Percentiles rank a stretch among this genome's conserved stretches.
These are phyloP conservation scores for Helotiales sp. DNA, from an alignment of 2,329 filamentous ascomycete species.

Conservation along the genomic window DNA sequence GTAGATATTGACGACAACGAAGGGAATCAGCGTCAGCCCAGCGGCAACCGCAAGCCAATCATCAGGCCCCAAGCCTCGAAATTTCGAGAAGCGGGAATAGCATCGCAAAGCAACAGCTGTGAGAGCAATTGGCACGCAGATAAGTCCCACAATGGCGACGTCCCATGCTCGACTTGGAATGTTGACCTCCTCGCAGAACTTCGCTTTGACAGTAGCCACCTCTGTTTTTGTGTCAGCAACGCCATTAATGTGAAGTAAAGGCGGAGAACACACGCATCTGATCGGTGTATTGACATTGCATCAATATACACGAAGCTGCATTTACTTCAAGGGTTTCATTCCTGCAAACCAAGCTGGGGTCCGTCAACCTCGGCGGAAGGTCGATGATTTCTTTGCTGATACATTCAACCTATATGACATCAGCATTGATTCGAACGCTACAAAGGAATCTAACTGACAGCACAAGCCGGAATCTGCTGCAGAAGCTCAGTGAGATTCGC, in stretches of 20 bases:
- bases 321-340: constrained; percentile 26
- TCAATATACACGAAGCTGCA: constrained; percentile 20
- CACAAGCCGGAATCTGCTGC: constrained; percentile 19
- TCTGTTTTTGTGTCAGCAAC: constrained; percentile 7
- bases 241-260: no score
- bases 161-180: constrained; percentile 16
- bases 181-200: constrained; percentile 22
- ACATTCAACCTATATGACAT: constrained; percentile 14
- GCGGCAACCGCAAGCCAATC: constrained; percentile 23
- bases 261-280: constrained; percentile 15
- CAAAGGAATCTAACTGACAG: constrained; percentile 12
- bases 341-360: constrained; percentile 16
- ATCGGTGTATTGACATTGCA: constrained; percentile 16
- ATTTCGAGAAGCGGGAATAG: constrained; percentile 27
- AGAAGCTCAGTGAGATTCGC: constrained; percentile 18
- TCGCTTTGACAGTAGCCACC: constrained; percentile 8
- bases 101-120: constrained; percentile 25
- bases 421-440: not conserved
- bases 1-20: constrained; percentile 18
- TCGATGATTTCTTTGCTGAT: constrained; percentile 2
- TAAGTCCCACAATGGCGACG: constrained; percentile 15
- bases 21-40: constrained; percentile 13
- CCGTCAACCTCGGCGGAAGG: not conserved
- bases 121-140: constrained; percentile 20
- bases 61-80: constrained; percentile 22